A percentile compares a stretch with the other conserved stretches of the same genome.
Evolutionary conservation across 176 grass and related monocot genomes (phyloP).

Genomic region (Pontederia crassipes): DNA sequence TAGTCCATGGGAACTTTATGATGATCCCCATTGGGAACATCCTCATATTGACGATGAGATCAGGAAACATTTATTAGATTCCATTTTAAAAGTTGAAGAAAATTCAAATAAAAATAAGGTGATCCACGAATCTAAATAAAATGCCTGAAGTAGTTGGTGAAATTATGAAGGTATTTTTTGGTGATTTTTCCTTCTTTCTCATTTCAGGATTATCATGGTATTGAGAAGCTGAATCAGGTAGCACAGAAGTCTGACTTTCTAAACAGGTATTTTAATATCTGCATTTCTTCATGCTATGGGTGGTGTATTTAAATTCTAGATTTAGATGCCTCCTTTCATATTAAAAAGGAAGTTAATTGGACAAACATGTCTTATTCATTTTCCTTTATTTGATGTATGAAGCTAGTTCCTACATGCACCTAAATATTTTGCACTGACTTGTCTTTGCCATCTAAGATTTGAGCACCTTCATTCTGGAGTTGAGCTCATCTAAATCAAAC

Average conservation of each 20-base stretch:
- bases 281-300: not conserved
- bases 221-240: slow-evolving; percentile 54
- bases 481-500: too few species aligned
- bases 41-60: slow-evolving; percentile 42
- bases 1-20: slow-evolving; percentile 95
- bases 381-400: too few species aligned
- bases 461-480: too few species aligned
- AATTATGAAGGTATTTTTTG: not conserved
- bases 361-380: too few species aligned
- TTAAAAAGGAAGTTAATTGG: too few species aligned
- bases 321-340: not conserved
- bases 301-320: not conserved
- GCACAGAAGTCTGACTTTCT: slow-evolving; percentile 76
- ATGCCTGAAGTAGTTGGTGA: too few species aligned
- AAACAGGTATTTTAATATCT: slow-evolving; percentile 53
- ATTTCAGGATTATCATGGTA: slow-evolving; percentile 59
- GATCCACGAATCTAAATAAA: not conserved
- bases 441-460: too few species aligned
- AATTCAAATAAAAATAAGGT: slow-evolving; percentile 54
- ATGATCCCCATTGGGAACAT: slow-evolving; percentile 75
- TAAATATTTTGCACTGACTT: too few species aligned
- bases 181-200: slow-evolving; percentile 5
- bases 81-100: slow-evolving; percentile 48
- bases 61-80: slow-evolving; percentile 45
- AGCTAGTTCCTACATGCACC: too few species aligned